These are phyloP conservation scores for Trichoderma arundinaceum DNA, from an alignment of 2,329 filamentous ascomycete species.

Conservation along the genomic window DNA sequence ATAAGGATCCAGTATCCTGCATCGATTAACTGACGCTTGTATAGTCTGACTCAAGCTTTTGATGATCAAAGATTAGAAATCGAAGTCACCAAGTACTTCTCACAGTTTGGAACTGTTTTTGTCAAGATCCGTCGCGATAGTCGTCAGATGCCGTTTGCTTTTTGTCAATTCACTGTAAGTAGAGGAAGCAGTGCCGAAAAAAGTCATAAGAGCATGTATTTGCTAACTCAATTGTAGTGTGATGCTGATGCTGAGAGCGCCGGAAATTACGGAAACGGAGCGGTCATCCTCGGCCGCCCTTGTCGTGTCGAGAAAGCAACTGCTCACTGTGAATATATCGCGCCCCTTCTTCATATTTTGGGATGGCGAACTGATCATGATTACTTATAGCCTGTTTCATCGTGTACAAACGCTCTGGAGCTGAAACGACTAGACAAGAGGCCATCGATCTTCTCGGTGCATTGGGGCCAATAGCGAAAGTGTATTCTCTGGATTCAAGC, in stretches of 20 bases:
- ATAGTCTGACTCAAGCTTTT: slow-evolving; percentile 57
- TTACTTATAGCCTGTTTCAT: slow-evolving; percentile 54
- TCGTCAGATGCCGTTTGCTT: slow-evolving; percentile 66
- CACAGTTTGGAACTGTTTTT: slow-evolving; percentile 60
- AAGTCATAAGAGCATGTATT: background rate
- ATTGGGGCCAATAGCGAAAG: slow-evolving; percentile 51
- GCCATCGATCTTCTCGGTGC: slow-evolving; percentile 49
- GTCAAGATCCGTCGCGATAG: slow-evolving; percentile 67
- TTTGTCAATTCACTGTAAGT: slow-evolving; percentile 66
- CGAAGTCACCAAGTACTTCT: slow-evolving; percentile 60
- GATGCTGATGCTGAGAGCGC: slow-evolving; percentile 57
- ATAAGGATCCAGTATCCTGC: background rate
- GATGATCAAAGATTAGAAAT: slow-evolving; percentile 58
- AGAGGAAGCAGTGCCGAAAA: background rate
- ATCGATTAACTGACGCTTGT: slow-evolving; percentile 31
- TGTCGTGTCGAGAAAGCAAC: slow-evolving; percentile 66
- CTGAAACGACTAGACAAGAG: slow-evolving; percentile 50
- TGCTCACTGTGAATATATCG: slow-evolving; percentile 57
- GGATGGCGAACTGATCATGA: slow-evolving; percentile 31
- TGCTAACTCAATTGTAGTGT: slow-evolving; percentile 17
- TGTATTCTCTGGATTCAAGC: slow-evolving; percentile 43
- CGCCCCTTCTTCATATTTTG: background rate
- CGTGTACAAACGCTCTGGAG: slow-evolving; percentile 48
- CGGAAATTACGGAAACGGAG: slow-evolving; percentile 53
- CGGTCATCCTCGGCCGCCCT: slow-evolving; percentile 59